These are phyloP conservation scores for Pyrenophora graminea DNA, from an alignment of 2,329 filamentous ascomycete genomes.

Conservation along the genomic window DNA sequence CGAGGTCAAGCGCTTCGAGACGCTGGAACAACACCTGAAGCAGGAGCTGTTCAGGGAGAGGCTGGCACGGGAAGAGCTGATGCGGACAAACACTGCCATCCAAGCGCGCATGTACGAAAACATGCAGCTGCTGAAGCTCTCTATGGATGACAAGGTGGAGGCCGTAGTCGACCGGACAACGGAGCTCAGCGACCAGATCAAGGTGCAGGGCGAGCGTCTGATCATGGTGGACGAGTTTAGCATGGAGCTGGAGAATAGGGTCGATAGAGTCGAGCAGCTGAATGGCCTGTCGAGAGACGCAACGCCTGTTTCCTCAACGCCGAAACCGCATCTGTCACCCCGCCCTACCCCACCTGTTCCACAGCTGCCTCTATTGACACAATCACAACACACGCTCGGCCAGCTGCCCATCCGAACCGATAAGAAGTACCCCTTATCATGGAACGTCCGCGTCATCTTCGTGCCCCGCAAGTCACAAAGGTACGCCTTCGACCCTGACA, in stretches of 20 bases:
- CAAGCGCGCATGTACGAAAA: slow-evolving; percentile 46
- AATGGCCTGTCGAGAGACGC: slow-evolving; percentile 32
- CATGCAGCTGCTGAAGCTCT: slow-evolving; percentile 45
- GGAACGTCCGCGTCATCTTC: slow-evolving; percentile 46
- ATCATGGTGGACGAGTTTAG: slow-evolving; percentile 47
- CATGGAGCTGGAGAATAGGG: slow-evolving; percentile 47
- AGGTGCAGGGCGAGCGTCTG: slow-evolving; percentile 42
- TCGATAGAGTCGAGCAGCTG: slow-evolving; percentile 41
- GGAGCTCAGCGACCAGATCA: slow-evolving; percentile 45
- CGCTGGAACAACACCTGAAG: slow-evolving; percentile 44
- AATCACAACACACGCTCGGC: slow-evolving; percentile 33
- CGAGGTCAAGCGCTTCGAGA: slow-evolving; percentile 40
- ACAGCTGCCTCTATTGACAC: slow-evolving; percentile 35
- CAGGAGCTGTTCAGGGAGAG: slow-evolving; percentile 44
- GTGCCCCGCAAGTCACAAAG: slow-evolving; percentile 44
- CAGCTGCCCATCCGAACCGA: slow-evolving; percentile 46
- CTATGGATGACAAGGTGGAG: slow-evolving; percentile 48
- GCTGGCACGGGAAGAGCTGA: slow-evolving; percentile 41
- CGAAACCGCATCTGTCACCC: slow-evolving; percentile 27
- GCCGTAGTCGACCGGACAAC: slow-evolving; percentile 48
- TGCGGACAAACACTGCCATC: slow-evolving; percentile 38
- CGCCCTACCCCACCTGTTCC: slow-evolving; percentile 34
- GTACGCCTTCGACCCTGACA: slow-evolving; percentile 47
- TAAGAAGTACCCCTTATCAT: slow-evolving; percentile 44
- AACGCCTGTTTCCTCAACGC: slow-evolving; percentile 38